Evolutionary conservation across 2,329 filamentous ascomycete genomes (phyloP).

Genomic region (Penicillium sclerotigenum): DNA sequence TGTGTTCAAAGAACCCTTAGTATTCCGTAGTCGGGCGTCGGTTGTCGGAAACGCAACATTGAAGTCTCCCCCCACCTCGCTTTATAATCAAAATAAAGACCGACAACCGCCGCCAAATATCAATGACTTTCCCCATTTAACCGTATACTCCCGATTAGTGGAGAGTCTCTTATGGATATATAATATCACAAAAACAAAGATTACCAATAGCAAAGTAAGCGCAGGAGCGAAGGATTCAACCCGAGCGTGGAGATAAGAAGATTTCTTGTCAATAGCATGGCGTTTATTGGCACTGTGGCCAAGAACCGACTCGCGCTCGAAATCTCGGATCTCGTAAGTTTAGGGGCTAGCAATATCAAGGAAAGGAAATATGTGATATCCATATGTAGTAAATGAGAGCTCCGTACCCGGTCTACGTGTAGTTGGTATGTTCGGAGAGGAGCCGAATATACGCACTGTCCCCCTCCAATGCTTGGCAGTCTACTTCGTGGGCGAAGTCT

Average conservation of each 20-base stretch:
- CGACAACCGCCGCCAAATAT: background rate
- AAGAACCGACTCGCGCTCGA: slow-evolving; percentile 1
- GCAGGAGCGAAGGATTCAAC: background rate
- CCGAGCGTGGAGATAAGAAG: slow-evolving; percentile 6
- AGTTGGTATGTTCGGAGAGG: background rate
- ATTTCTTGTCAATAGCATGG: slow-evolving; percentile 16
- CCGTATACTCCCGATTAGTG: background rate
- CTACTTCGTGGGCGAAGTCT: background rate
- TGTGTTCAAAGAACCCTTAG: background rate
- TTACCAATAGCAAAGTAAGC: slow-evolving; percentile 1
- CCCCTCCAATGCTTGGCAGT: background rate
- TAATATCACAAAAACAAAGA: background rate
- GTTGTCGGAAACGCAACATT: too few species aligned
- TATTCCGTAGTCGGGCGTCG: too few species aligned
- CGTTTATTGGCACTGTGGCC: slow-evolving; percentile 11
- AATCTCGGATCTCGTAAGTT: slow-evolving; percentile 6
- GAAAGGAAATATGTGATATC: background rate
- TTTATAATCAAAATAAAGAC: background rate
- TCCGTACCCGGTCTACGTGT: background rate
- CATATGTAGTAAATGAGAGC: background rate
- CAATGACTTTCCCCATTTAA: background rate
- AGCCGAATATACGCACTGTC: background rate
- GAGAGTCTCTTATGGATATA: background rate
- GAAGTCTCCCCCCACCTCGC: too few species aligned
- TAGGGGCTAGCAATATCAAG: background rate